Conservation (phyloP, 345 rosid species). For the Eucalyptus brandiana region DNA sequence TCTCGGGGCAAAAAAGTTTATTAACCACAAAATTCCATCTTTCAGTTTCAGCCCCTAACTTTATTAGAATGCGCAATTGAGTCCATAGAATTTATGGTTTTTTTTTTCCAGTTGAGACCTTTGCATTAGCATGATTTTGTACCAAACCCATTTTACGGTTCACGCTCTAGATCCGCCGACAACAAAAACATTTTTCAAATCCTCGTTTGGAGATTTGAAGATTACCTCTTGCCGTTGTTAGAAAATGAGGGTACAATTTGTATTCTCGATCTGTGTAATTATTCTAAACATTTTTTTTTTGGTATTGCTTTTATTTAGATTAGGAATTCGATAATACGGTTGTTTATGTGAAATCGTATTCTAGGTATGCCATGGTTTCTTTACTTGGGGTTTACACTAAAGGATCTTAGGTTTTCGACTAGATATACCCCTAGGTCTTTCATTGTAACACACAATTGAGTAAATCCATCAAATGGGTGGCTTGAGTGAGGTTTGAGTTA, state of each 20-base stretch:
- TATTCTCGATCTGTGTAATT: not conserved
- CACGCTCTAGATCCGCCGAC: not conserved
- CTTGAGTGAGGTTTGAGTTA: no score
- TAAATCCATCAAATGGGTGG: not conserved
- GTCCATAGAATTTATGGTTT: not conserved
- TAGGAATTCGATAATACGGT: not conserved
- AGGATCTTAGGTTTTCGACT: not conserved
- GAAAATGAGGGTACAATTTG: not conserved
- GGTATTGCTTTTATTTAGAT: not conserved
- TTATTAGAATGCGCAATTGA: not conserved
- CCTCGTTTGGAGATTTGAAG: not conserved
- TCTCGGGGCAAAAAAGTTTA: not conserved
- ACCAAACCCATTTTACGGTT: not conserved
- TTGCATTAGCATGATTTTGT: not conserved
- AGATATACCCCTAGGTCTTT: not conserved
- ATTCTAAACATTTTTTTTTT: not conserved
- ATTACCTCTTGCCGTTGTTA: not conserved
- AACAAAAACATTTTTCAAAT: not conserved
- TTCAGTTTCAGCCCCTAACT: not conserved
- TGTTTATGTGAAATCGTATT: not conserved
- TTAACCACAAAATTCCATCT: not conserved
- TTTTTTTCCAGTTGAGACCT: not conserved
- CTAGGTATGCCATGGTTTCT: not conserved
- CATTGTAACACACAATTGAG: not conserved
- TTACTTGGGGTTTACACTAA: not conserved